Conservation (phyloP, 345 rosid species). For the Mercurialis annua region DNA sequence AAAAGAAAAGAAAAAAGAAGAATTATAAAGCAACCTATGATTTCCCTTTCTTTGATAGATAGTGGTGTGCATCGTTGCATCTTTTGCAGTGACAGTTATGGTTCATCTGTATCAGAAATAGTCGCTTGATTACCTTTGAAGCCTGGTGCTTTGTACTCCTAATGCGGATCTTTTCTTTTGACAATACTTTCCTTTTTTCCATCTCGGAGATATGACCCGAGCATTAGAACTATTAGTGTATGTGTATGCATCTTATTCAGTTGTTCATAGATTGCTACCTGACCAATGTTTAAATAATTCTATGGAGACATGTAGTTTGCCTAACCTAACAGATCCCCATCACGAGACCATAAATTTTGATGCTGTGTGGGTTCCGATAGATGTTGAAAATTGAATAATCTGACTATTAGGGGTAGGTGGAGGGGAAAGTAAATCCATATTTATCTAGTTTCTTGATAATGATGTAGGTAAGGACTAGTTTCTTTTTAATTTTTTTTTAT, state of each 20-base stretch:
- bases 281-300: not conserved
- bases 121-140: slow-evolving; percentile 20
- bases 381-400: not conserved
- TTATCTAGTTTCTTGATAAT: not conserved
- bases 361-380: not conserved
- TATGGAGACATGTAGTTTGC: not conserved
- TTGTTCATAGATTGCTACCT: not conserved
- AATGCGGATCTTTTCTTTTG: not conserved
- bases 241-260: not conserved
- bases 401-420: not conserved
- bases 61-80: slow-evolving; percentile 7
- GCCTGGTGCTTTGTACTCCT: not conserved
- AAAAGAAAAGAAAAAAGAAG: slow-evolving; percentile 14
- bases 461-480: not conserved
- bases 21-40: slow-evolving; percentile 22
- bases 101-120: slow-evolving; percentile 19
- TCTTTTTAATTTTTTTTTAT: not conserved
- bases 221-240: slow-evolving; percentile 1
- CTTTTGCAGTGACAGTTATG: slow-evolving; percentile 4
- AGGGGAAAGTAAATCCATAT: not conserved
- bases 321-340: too few relatives aligned
- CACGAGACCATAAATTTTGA: too few relatives aligned
- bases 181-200: not conserved
- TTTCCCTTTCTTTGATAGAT: slow-evolving; percentile 20
- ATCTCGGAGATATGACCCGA: not conserved